Evolutionary conservation across 2,329 filamentous ascomycete genomes (phyloP), one percentile per base, ranked within the genome.

Genomic region (Ascochyta rabiei): DNA sequence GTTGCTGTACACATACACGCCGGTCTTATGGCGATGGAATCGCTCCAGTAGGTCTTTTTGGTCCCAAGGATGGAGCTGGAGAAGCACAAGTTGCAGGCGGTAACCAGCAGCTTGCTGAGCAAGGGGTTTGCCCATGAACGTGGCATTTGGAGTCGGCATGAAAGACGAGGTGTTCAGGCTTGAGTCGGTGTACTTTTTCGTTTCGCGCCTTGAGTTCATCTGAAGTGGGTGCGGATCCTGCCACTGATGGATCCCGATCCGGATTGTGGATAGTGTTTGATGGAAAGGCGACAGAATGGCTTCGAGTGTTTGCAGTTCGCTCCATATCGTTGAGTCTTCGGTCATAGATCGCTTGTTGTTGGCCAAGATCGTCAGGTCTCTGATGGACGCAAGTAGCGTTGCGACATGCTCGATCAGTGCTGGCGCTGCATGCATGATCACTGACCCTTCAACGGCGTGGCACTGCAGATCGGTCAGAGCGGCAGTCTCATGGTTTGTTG

Each of bases 321-420:
- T 50, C 52, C 52, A 55, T 31, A 55, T 45, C 3, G 41, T 45
- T 2, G 46, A 23, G 9, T 55, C 52, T 4, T 49, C 46, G 5
- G 42, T 33, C 52, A 55, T 50, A 9, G 52, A 55, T 10, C 52
- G 46, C 18, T 55, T 55, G 37, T 55, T 55, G n/a, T 46, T 19
- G 7, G 39, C 31, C 6, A 50, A n/a, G 1, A 55, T 47, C 0
- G 52, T 55, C 1, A 55, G 19, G 7, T 37, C 26, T 12, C 24
- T 37, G 16, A 55, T n/a, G 4, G 52, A 50, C 4, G 52, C 46
- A 5, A 55, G 26, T 12, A 55, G 42, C 12, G 43, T 28, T 21
- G 46, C 52, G 5, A 55, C 42, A 12, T 55, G 46, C 31, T 55
- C 52, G 15, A 55, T 46, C 15, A 41, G 35, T 10, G 46, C 47